A percentile compares a stretch with the other conserved stretches of the same genome.
These are phyloP conservation scores for Lactarius sanguifluus DNA, from an alignment of 768 basidiomycete genomes.

Conservation along the genomic window DNA sequence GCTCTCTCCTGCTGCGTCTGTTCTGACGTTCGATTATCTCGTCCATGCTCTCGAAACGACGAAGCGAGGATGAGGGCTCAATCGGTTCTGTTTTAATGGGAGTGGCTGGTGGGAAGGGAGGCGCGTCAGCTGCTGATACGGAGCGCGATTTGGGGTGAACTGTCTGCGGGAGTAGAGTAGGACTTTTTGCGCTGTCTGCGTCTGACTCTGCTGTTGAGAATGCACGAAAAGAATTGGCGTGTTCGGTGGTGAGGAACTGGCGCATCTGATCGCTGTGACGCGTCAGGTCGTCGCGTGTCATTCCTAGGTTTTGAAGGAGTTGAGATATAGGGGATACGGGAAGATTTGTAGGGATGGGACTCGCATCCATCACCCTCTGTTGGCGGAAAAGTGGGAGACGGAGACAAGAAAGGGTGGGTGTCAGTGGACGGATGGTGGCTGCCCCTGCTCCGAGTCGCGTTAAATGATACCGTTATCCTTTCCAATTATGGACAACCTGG, in stretches of 20 bases:
- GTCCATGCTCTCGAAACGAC: slow-evolving; percentile 75
- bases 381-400: not conserved
- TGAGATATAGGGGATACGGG: slow-evolving; percentile 66
- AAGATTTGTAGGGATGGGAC: not conserved
- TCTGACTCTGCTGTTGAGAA: slow-evolving; percentile 41
- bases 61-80: slow-evolving; percentile 49
- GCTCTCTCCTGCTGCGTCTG: slow-evolving; percentile 56
- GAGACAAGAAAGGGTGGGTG: not conserved
- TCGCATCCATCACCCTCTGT: slow-evolving; percentile 14
- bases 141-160: slow-evolving; percentile 37
- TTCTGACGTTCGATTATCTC: slow-evolving; percentile 70
- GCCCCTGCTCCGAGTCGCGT: not conserved
- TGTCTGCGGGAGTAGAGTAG: slow-evolving; percentile 29
- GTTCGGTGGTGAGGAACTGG: slow-evolving; percentile 64
- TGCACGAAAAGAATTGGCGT: slow-evolving; percentile 47
- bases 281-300: slow-evolving; percentile 73
- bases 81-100: slow-evolving; percentile 64
- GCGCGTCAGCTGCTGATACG: slow-evolving; percentile 51
- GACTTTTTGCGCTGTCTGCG: slow-evolving; percentile 32
- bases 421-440: not conserved
- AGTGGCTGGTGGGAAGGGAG: slow-evolving; percentile 44
- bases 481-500: not conserved
- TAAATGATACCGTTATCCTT: not conserved
- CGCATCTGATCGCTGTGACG: slow-evolving; percentile 79
- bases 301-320: slow-evolving; percentile 66